Base-by-base conservation (phyloP, 2,329 filamentous ascomycete species). In the Verticillium nonalfalfae region DNA sequence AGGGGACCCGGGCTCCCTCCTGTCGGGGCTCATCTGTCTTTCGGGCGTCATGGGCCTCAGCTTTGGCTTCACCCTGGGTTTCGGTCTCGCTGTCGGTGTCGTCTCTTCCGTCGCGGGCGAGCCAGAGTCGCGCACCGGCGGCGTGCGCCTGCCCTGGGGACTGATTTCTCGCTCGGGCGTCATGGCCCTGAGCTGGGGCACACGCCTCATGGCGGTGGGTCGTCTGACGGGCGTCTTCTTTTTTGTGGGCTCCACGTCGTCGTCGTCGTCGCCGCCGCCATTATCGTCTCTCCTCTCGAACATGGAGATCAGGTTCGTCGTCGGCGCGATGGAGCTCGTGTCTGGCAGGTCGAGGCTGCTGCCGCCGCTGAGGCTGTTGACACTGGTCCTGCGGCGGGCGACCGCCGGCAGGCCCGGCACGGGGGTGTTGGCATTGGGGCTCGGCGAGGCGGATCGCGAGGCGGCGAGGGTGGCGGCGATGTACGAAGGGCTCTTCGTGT, bases 221-320 rank as follows among this genome's bases (percentile, higher is more conserved):
- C 18, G 21, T 18, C 45, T 50, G 13, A 14, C 40, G 6, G 40
- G 40, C 15, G 58, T 64, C 60, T 69, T 76, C 69, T 77, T 76
- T 68, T 77, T 78, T 6, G 72, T 68, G 3, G 73, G 72, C 55
- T 75, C 72, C n/a, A 66, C 67, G 15, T 64, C 58, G 14, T 45
- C 62, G 6, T 31, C 66, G 4, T 58, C 21, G 63, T 64, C 67
- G 15, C 64, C 58, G 14, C 39, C 61, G 7, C 33, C 66, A 1
- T 58, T 21, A 63, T 64, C 61, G 65, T 52, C 76, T 64, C 80
- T 50, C 45, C n/a, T 77, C 73, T 93, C 89, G 66, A 91, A 91
- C 75, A 90, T 80, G 45, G 83, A 83, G 60, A 91, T 87, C 21
- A 91, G 77, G 4, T 86, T 83, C 3, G 79, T 85, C 0, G 88